phyloP scores from a whole-genome alignment of 352 stramenopile species.

The Phytophthora colocasiae region DNA sequence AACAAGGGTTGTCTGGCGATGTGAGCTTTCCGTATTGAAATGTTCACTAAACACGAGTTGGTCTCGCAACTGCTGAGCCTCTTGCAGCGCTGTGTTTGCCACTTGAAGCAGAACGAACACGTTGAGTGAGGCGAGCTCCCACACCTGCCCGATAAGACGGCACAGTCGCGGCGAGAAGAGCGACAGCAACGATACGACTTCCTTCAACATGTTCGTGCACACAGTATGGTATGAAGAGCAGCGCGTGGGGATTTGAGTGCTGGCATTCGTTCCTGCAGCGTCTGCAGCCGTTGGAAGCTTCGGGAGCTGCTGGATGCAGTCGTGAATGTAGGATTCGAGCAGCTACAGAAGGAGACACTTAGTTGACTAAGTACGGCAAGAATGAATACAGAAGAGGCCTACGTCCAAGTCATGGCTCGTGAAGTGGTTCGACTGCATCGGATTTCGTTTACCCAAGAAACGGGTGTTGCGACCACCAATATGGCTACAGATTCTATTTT shows the following conservation, averaged over 20 bases:
- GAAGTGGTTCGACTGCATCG: conserved; percentile 52
- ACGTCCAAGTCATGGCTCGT: conserved; percentile 57
- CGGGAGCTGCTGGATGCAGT: conserved; percentile 58
- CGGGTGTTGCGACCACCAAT: conserved; percentile 9
- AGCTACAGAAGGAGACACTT: conserved; percentile 25
- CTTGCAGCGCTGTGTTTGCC: conserved; percentile 42
- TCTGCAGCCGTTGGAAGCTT: conserved; percentile 35
- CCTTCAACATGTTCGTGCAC: conserved; percentile 62
- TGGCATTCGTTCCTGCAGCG: conserved; percentile 8
- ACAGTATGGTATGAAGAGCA: conserved; percentile 57
- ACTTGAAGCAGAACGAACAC: conserved; percentile 70
- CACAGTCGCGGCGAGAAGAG: conserved; percentile 58
- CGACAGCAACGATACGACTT: conserved; percentile 50
- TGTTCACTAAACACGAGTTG: conserved; percentile 40
- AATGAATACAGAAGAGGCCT: conserved; percentile 5
- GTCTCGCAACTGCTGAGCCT: conserved; percentile 40
- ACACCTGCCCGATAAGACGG: conserved; percentile 60
- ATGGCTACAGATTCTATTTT: conserved; percentile 33
- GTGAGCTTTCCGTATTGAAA: conserved; percentile 40
- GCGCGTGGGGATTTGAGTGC: conserved; percentile 44
- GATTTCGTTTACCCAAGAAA: background rate
- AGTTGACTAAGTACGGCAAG: background rate
- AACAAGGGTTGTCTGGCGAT: conserved; percentile 38
- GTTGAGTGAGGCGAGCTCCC: conserved; percentile 71
- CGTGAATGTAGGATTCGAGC: conserved; percentile 66